These are phyloP conservation scores for Pseudogymnoascus sp. DNA, from an alignment of 2,329 filamentous ascomycete genomes.

Conservation along the genomic window DNA sequence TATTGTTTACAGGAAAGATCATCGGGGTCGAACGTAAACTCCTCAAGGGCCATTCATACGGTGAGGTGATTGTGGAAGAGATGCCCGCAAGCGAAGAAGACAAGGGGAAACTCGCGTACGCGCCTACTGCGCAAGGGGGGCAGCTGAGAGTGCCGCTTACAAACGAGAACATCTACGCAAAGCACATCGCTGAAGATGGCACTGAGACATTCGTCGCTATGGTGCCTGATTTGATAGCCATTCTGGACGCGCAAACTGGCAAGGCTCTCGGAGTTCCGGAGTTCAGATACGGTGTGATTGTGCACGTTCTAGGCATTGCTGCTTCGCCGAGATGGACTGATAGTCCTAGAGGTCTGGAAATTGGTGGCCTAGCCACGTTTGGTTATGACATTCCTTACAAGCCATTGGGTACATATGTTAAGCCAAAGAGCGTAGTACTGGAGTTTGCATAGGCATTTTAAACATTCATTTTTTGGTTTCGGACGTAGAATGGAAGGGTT, in stretches of 20 bases:
- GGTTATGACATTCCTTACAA: constrained; percentile 42
- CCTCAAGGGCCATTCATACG: constrained; percentile 50
- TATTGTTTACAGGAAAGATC: constrained; percentile 59
- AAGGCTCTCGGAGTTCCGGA: constrained; percentile 45
- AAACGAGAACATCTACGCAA: constrained; percentile 63
- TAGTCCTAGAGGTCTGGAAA: constrained; percentile 38
- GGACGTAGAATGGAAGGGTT: background rate
- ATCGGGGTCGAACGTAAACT: constrained; percentile 49
- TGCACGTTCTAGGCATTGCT: constrained; percentile 45
- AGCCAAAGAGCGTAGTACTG: constrained; percentile 45
- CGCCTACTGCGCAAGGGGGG: constrained; percentile 33
- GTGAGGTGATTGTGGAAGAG: constrained; percentile 48
- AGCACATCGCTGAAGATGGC: constrained; percentile 15
- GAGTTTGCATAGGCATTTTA: constrained; percentile 30
- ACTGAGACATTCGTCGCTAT: constrained; percentile 33
- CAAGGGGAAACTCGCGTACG: constrained; percentile 24
- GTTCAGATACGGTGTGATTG: constrained; percentile 44
- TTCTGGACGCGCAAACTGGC: constrained; percentile 41
- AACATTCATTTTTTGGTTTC: background rate
- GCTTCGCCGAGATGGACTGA: constrained; percentile 47
- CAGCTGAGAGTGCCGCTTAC: constrained; percentile 60
- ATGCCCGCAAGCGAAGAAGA: constrained; percentile 31
- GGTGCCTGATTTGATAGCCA: constrained; percentile 41
- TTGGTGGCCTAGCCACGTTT: constrained; percentile 43
- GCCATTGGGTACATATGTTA: constrained; percentile 42